Base-by-base conservation (phyloP, 768 basidiomycete genomes). In the Calvatia gigantea region DNA sequence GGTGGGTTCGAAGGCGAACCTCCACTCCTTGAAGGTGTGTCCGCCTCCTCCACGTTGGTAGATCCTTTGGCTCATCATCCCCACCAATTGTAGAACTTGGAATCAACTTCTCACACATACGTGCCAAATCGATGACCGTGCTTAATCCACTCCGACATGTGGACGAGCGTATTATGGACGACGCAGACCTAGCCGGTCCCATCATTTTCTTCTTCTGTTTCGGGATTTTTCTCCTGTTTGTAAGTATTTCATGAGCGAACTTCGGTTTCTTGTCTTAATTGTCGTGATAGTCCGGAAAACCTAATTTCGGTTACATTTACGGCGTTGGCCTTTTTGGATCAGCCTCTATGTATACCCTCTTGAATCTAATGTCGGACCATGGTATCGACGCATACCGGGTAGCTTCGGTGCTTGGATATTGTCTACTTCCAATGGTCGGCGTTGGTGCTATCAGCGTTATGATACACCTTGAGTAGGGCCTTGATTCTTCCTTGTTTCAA, bases 251-350 rank as follows among this genome's bases (percentile, higher is more conserved):
- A 31, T 28, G 47, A 25, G 12, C 21, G 38, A 29, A 15, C 46
- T 41, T 27, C 9, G 19, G 31, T 14, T 46, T 61, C 58, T 62
- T 15, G 59, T 45, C 51, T 56, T 12, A 56, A 46, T 42, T 37
- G 7, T 28, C 52, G 51, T 29, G 35, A 28, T 61, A 99, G 97
- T 97, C 96, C 5, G 97, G 97, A 56, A 98, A 97, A 76, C 91
- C 92, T 3, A 97, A 98, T 68, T 99, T 99, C 71, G 94, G 91
- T 46, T 98, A 98, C 70, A 98, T 98, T 57, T 99, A 99, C 69
- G 97, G 96, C 33, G 91, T 99, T 60, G 96, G 90, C 51, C 82
- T 98, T n/a, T 83, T 98, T 62, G 97, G 97, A 51, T 93, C 89
- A 6, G 80, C 83, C 11, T 92, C 93, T 25, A 87, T 98, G 67